Evolutionary conservation across 1,139 yeast species (phyloP), one percentile per base, ranked within the genome.

Genomic region (Kodamaea anthophila): DNA sequence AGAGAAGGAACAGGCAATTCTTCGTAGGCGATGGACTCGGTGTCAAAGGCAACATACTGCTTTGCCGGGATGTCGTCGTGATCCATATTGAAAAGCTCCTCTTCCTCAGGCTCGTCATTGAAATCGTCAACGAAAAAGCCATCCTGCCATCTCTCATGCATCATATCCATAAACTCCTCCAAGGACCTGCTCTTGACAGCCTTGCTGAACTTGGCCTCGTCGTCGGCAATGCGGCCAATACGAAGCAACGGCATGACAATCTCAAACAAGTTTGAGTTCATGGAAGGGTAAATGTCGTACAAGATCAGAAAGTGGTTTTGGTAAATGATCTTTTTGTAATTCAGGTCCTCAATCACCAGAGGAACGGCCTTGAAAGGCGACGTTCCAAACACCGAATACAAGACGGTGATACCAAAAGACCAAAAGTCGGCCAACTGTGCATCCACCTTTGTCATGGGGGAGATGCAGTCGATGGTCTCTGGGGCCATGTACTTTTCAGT

Each of bases 401-500:
- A 50, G 21, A 72, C 36, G 3, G 76, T 53, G 34, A 60, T 43
- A 15, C 71, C 70, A 37, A 57, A 51, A 4, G 68, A 60, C 70
- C 70, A 64, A 40, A 51, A 63, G 45, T 58, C 70, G 10, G 34
- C 32, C 21, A 28, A 31, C 20, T 31, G 23, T 20, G 58, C 58
- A 34, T 47, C 61, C 37, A 44, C 49, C 25, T 60, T 48, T 34
- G 61, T 67, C 37, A 61, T 60, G n/a, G 44, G 38, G 19, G 44
- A 43, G 23, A 48, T 36, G 16, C 29, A 13, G 18, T 46, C 47
- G 14, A 41, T 42, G 26, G 43, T 39, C 41, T 72, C 78, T 1
- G 78, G 78, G 0, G 78, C 74, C 76, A 72, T 70, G 43, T 70
- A 72, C 45, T 69, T 70, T 40, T 71, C 77, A 5, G 77, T 70